Evolutionary conservation across 2,329 filamentous ascomycete species (phyloP), one percentile per base, ranked within the genome.

Genomic region (Ophiostoma quercus): DNA sequence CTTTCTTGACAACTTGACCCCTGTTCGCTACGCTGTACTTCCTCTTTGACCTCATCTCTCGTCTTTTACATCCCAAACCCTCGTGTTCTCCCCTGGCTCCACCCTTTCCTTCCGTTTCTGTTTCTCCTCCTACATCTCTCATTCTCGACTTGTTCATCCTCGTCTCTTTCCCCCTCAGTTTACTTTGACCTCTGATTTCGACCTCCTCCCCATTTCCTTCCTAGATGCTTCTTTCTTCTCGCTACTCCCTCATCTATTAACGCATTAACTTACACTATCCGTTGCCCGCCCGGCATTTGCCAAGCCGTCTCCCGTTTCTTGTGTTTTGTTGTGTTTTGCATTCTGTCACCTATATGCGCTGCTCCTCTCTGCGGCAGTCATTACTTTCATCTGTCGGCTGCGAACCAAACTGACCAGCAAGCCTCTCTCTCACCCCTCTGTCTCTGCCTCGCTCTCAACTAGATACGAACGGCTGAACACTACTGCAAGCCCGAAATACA

Each of bases 91-190:
- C 39, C 34, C 62, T 65, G 62, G 32, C 19, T 65, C 62, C 62
- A 65, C 62, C 62, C 2, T 8, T 65, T 63, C 25, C 62, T 37
- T 65, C 34, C 25, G 19, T 39, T 65, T 22, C 34, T 65, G 41
- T 60, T 65, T 34, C 67, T 32, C 60, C 41, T 68, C 39, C 54
- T 25, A 68, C 60, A 25, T 70, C 25, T 54, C 37, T 60, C 34
- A 43, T 65, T 22, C 60, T 63, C 62, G 22, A 34, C 32, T 65
- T 11, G n/a, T 11, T 60, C 39, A 25, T 67, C 37, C 39, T 63
- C 16, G 11, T 63, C 60, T 37, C 12, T 34, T 25, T 62, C 22
- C 57, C 57, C 32, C 54, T 25, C 22, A 25, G 25, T 32, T 34
- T 47, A 47, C 16, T 47, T 47, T 8, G 16, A 47, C 43, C 16